phyloP scores from a whole-genome alignment of 2,329 filamentous ascomycete genomes.

The Parasarocladium wereldwijsianum region DNA sequence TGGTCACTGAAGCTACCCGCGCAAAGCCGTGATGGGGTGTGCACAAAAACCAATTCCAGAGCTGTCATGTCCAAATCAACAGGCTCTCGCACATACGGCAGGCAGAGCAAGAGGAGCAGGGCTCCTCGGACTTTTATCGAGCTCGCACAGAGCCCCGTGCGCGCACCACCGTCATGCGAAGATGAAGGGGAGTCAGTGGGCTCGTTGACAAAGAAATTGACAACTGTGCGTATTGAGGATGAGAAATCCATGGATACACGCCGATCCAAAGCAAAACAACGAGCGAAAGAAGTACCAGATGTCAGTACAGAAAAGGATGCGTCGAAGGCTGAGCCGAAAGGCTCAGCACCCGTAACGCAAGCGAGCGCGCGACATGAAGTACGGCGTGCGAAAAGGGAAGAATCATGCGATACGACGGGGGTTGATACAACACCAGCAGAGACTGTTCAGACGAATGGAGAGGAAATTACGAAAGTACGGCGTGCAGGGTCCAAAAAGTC shows the following conservation, averaged over 20 bases:
- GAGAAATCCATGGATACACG: slow-evolving; percentile 2
- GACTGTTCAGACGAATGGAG: too few species aligned
- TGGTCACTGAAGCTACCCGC: not conserved
- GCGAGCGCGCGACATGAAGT: not conserved
- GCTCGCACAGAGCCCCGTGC: slow-evolving; percentile 33
- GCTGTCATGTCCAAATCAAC: slow-evolving; percentile 7
- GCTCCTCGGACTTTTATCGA: slow-evolving; percentile 35
- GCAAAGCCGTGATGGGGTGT: not conserved
- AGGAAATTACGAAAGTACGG: too few species aligned
- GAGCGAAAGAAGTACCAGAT: slow-evolving; percentile 5
- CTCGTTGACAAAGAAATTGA: slow-evolving; percentile 20
- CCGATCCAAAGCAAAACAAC: slow-evolving; percentile 7
- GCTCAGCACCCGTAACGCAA: not conserved
- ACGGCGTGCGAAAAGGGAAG: too few species aligned
- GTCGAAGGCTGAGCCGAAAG: too few species aligned
- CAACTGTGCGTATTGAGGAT: slow-evolving; percentile 14
- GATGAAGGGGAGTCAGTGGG: slow-evolving; percentile 13
- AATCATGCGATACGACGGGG: too few species aligned
- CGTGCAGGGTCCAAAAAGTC: too few species aligned
- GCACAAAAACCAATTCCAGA: not conserved
- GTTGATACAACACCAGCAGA: not conserved
- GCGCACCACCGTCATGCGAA: slow-evolving; percentile 11
- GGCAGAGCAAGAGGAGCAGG: slow-evolving; percentile 28
- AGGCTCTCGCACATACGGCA: slow-evolving; percentile 35
- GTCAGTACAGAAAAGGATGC: slow-evolving; percentile 1